Base-by-base conservation (phyloP, 352 stramenopile genomes). In the Pythium sukuiense region DNA sequence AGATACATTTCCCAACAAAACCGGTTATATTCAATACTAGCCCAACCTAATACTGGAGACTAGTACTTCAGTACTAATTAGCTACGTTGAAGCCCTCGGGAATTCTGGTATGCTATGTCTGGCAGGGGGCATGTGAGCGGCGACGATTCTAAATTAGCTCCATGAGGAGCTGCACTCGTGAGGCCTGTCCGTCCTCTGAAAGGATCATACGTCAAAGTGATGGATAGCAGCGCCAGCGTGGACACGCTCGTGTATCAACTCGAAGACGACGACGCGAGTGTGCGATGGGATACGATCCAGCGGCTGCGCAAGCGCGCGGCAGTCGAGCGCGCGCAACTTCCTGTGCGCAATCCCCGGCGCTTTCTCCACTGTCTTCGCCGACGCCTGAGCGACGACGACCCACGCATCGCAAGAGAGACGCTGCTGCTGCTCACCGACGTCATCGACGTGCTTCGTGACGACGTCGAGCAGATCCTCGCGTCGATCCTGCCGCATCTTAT, bases 221-320 rank as follows among this genome's bases (percentile, higher is more conserved):
- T 69, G 63, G 55, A 69, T 20, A 64, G 33, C 57, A 55, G 52
- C 63, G 37, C 63, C 26, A 69, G 62, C 48, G 85, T 91, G 37
- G 83, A 92, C 58, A 89, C 83, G 30, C 72, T 93, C 16, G 83
- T 92, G 52, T 88, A 89, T 63, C 83, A 92, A 70, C 64, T 93
- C n/a, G 85, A 92, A 71, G 83, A 92, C 63, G 81, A 90, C 24
- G 80, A 92, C 58, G 62, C 70, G 11, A 61, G 32, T 2, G 78
- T 93, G 54, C 77, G 80, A 20, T 76, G 71, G 56, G 68, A 76
- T 26, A 87, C 83, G 16, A 61, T 92, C 26, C 74, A 86, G 50
- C 85, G 86, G 32, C 75, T 93, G 48, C 80, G 85, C 55, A 85
- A 81, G 58, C 77, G 90, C 45, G 83, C 83, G 6, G 79, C 80